A percentile compares a stretch with the other conserved stretches of the same genome.
Evolutionary conservation across 176 grass and related monocot genomes (phyloP).

Genomic region (Neostapfia colusana): DNA sequence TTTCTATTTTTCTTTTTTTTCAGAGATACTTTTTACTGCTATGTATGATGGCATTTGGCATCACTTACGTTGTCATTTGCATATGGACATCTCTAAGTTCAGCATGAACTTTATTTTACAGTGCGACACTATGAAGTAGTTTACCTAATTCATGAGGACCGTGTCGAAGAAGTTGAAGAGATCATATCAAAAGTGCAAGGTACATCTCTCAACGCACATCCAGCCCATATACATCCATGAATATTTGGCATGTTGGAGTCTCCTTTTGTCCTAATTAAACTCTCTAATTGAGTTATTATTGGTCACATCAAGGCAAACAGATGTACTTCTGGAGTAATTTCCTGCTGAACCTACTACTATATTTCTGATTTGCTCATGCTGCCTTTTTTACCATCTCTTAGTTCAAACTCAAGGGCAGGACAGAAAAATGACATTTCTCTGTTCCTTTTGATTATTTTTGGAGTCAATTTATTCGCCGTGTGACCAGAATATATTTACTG

Average conservation of each 20-base stretch:
- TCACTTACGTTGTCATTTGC: constrained; percentile 25
- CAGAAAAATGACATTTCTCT: neutral
- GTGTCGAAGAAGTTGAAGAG: constrained; percentile 70
- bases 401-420: neutral
- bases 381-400: neutral
- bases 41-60: neutral
- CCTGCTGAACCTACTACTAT: neutral
- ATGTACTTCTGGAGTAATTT: neutral
- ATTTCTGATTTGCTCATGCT: neutral
- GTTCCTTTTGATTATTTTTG: neutral
- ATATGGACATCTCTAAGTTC: constrained; percentile 14
- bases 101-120: constrained; percentile 34
- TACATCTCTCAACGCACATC: constrained; percentile 21
- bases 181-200: constrained; percentile 90
- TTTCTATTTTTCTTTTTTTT: neutral
- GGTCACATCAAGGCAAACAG: neutral
- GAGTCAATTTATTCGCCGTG: neutral
- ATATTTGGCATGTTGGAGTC: neutral
- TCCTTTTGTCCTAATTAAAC: neutral
- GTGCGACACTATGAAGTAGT: constrained; percentile 94
- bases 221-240: neutral
- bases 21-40: neutral
- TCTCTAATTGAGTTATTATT: neutral
- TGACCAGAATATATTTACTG: neutral
- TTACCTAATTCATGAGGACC: constrained; percentile 86